These are phyloP conservation scores for Rhodotorula mucilaginosa DNA, from an alignment of 1,284 basidiomycete genomes.

Conservation along the genomic window DNA sequence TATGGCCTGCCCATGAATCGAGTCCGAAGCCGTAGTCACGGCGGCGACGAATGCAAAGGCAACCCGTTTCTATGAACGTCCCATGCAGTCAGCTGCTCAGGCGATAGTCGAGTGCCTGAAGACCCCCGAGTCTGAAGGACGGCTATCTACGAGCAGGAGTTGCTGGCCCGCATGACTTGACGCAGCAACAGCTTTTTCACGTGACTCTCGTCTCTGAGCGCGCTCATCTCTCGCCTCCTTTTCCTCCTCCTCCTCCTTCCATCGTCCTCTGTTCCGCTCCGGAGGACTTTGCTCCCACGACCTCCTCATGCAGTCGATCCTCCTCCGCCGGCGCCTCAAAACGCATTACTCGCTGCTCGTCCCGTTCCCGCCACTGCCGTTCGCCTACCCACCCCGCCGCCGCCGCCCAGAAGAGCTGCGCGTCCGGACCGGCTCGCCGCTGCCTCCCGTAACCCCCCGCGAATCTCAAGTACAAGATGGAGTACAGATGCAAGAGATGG, in stretches of 20 bases:
- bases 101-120: too few species aligned
- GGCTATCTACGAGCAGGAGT: too few species aligned
- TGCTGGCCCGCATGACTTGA: too few species aligned
- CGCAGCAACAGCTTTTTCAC: too few species aligned
- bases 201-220: too few species aligned
- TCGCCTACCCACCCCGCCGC: background rate
- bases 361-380: background rate
- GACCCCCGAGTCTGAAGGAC: too few species aligned
- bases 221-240: too few species aligned
- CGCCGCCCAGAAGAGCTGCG: background rate
- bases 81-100: too few species aligned
- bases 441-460: background rate
- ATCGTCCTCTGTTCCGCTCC: background rate
- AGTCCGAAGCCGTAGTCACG: background rate
- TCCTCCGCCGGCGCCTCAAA: background rate
- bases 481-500: background rate
- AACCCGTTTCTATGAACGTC: too few species aligned
- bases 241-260: background rate
- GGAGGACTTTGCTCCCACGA: background rate
- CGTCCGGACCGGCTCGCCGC: background rate
- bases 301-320: constrained; percentile 9
- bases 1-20: background rate
- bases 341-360: constrained; percentile 1
- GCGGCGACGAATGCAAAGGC: background rate
- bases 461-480: background rate